Evolutionary conservation across 108 stramenopile species (phyloP), one percentile per base, ranked within the genome.

Genomic region (Hondaea fermentalgiana): DNA sequence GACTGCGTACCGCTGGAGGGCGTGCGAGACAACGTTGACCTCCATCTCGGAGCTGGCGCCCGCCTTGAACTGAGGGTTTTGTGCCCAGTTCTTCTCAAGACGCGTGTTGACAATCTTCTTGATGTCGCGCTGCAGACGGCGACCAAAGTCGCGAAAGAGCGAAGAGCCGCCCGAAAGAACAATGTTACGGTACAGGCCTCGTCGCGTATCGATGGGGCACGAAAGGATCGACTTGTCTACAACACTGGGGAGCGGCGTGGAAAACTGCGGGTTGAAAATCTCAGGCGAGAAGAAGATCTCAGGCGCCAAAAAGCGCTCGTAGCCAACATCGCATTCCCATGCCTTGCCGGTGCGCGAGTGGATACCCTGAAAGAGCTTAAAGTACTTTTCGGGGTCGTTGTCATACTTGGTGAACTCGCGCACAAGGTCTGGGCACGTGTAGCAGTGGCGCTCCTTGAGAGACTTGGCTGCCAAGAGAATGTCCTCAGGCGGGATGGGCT

Each of bases 211-310:
- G 72, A 95, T 95, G 58, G 95, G 95, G 89, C 94, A 95, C 83
- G 92, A 91, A 44, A 93, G 88, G 87, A 95, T 95, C 35, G 92
- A 88, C 83, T 95, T 92, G 60, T 95, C 95, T 51, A 95, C 95
- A 19, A 95, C 94, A 45, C 93, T 60, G 29, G 95, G 95, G 28
- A 95, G 93, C 21, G 95, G 94, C 25, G 92, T 93, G 35, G 90
- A 25, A 93, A 93, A 93, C 43, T 95, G 92, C 35, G 91, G 87
- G 87, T 69, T 87, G 60, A 94, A 94, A 72, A 95, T 94, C 91
- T 95, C 94, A 12, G 95, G 95, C 60, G 94, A 93, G 72, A 95
- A 95, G 92, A 95, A 94, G 60, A 95, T 90, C 72, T 95, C 95
- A 53, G 94, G 94, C 47, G 92, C 95, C 60, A 95, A 91, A 89